phyloP scores from a whole-genome alignment of 2,329 filamentous ascomycete species.

The Exophiala xenobiotica region DNA sequence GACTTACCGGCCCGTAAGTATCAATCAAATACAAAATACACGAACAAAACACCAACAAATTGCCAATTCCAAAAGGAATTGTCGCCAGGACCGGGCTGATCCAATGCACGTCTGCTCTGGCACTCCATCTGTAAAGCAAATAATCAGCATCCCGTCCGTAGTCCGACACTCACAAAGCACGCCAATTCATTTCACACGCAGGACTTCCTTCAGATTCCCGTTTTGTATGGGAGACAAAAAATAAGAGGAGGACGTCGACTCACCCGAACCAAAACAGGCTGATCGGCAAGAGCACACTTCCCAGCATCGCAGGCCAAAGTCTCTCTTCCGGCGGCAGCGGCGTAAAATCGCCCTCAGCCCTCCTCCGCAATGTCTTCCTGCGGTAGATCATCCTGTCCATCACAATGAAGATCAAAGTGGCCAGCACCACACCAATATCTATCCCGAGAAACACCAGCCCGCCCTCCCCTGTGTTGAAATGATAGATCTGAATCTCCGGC shows the following conservation, averaged over 20 bases:
- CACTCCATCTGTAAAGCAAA: slow-evolving; percentile 39
- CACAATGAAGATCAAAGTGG: slow-evolving; percentile 25
- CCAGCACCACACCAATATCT: slow-evolving; percentile 67
- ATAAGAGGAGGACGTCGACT: background rate
- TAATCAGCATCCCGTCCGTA: too few species aligned
- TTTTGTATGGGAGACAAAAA: too few species aligned
- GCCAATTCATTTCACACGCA: too few species aligned
- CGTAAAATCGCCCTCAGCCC: slow-evolving; percentile 15
- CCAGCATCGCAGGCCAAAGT: slow-evolving; percentile 50
- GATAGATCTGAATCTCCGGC: slow-evolving; percentile 52
- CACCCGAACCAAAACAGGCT: slow-evolving; percentile 50
- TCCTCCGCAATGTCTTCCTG: slow-evolving; percentile 17
- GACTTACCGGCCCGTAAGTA: slow-evolving; percentile 31
- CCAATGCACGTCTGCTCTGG: slow-evolving; percentile 42
- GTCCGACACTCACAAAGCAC: too few species aligned
- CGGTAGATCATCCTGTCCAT: slow-evolving; percentile 28
- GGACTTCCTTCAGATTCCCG: too few species aligned
- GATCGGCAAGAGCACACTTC: slow-evolving; percentile 48
- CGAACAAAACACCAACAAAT: slow-evolving; percentile 45
- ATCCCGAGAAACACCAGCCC: slow-evolving; percentile 82
- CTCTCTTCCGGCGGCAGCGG: slow-evolving; percentile 49
- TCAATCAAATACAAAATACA: slow-evolving; percentile 39
- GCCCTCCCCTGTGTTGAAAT: slow-evolving; percentile 64
- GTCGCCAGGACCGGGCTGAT: slow-evolving; percentile 34
- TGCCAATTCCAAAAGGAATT: slow-evolving; percentile 33